Evolutionary conservation across 2,329 filamentous ascomycete genomes (phyloP), one percentile per base, ranked within the genome.

Genomic region (Penicillium janthinellum): DNA sequence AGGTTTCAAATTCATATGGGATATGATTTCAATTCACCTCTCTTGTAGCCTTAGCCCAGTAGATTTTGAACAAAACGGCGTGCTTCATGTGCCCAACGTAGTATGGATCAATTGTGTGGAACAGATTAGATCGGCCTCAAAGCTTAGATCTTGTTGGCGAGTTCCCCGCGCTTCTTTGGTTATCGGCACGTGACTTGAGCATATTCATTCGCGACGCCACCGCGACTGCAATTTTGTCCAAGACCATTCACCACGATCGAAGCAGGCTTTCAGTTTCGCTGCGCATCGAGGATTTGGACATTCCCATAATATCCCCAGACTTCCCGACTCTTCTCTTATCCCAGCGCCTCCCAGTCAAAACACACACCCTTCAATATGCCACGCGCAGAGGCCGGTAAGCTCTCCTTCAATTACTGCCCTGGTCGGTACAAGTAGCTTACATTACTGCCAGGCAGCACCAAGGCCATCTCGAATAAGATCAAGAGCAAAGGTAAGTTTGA

Each of bases 381-480:
- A 55, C 91, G 91, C 81, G 95, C 95, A 70, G 95, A 98, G 81
- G 88, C 91, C 56, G 95, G 95, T 53, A 64, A 91, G 89, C 58
- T 41, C 12, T 52, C 22, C 8, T 34, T n/a, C 12, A 42, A 41
- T 11, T 14, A 31, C 10, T 8, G 37, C 2, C 10, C 11, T 31
- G 2, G 6, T 34, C 6, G 38, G n/a, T 10, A 20, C 38, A 17
- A 8, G 11, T 20, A 35, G 38, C 51, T 53, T 17, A 53, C 51
- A 15, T 15, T 12, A 17, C n/a, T 6, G 10, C 2, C 17, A 52
- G 49, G 49, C 34, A 52, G 49, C 38, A 52, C 49, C n/a, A 98
- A 97, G 79, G 86, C 91, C 75, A 84, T 98, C 61, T 87, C 86
- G 78, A 98, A 98, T 80, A 90, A 92, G 79, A 88, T 96, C 81